Base-by-base conservation (phyloP, 2,329 filamentous ascomycete species). In the Diatrype stigma region DNA sequence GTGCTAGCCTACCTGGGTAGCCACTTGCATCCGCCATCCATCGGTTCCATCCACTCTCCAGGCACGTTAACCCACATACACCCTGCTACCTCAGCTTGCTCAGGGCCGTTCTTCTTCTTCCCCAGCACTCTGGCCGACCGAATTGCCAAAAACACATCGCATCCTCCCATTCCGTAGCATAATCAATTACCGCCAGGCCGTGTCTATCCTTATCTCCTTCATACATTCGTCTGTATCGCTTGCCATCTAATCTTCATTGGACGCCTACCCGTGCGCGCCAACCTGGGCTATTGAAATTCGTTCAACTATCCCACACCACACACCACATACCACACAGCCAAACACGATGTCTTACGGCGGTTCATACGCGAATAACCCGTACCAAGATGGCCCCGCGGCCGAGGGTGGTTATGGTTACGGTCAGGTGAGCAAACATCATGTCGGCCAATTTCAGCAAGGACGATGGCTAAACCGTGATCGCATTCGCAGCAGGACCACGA, bases 351-450 rank as follows among this genome's bases (percentile, higher is more conserved):
- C 82, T 59, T 80, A 83, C 72, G 72, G 75, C 34, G 16, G 16
- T 56, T 79, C 81, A 63, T 85, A 87, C 40, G 40, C 79, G 57
- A 77, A 80, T 56, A 86, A 87, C 64, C 85, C 84, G 37, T 89
- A 89, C 66, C 74, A 79, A 54, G 74, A 79, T 63, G 76, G 69
- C 45, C 73, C 78, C 3, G 62, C 67, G 51, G 73, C 76, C 51
- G 77, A 78, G 64, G 63, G 71, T 52, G 74, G 72, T 50, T 72
- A 79, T 52, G 69, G 67, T 52, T 74, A 74, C 42, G 61, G 58
- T 42, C 68, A 71, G 73, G 76, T 77, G 66, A 71, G 70, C 54
- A 51, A 52, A 51, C 54, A 61, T 16, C 56, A 59, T 48, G 35
- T 46, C 53, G 64, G 64, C 57, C 49, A 58, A 49, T 57, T 58